Base-by-base conservation (phyloP, 1,284 basidiomycete genomes). In the Golubevia pallescens region DNA sequence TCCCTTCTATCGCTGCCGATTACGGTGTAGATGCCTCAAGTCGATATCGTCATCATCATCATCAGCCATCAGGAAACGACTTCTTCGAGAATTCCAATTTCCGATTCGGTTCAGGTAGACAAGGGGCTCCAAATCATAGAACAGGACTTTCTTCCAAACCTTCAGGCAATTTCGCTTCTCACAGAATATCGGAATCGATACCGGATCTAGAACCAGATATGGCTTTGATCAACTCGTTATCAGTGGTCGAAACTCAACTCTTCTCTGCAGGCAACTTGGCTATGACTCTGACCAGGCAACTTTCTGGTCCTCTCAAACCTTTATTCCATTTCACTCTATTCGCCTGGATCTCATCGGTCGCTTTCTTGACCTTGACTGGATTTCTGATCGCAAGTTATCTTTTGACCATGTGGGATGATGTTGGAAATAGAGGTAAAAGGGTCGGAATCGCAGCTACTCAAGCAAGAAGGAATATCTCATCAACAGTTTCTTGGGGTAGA, bases 391-490 rank as follows among this genome's bases (percentile, higher is more conserved):
- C 70, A 19, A 71, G 75, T 58, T 79, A 78, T 55, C 60, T 76
- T 61, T 66, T 77, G 8, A 76, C 71, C 2, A 72, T 74, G 3
- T 79, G 75, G 75, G 77, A 79, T 61, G 77, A 79, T 34, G 68
- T 77, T 1, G 60, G 66, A 34, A 54, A 58, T 48, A 69, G 71
- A 10, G 63, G 67, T n/a, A 62, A 69, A 4, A 34, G 54, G 10
- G 75, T 79, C 0, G 68, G 68, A 6, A 38, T 62, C 28, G 68
- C 63, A 16, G 73, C 70, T 1, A 73, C 69, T 1, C 38, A 54
- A 21, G 74, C 76, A 3, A 60, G 65, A 24, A 56, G 68, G 23
- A 62, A 65, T 28, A 60, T 78, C 52, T 70, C 67, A 55, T 65
- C 38, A 48, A 68, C 69, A 10, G 23, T 77, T 16, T 58, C 62